phyloP scores from a whole-genome alignment of 306 rosid genomes.

The Senna tora region DNA sequence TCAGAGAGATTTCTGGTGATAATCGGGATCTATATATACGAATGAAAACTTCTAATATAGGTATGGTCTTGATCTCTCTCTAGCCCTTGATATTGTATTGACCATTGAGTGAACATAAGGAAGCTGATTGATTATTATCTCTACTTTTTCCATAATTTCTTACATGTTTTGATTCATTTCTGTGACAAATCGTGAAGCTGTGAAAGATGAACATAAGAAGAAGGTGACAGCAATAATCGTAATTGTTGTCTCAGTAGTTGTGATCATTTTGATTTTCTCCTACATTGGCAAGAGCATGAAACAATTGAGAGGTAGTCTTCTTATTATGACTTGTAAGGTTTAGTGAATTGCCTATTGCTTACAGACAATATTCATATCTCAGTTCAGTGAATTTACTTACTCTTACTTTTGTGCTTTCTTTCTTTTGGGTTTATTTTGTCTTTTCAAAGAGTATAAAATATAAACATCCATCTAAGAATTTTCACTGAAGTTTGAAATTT shows the following conservation, averaged over 20 bases:
- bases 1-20: slow-evolving; percentile 31
- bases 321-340: slow-evolving; percentile 7
- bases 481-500: background rate
- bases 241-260: slow-evolving; percentile 16
- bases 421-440: background rate
- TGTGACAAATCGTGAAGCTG: slow-evolving; percentile 31
- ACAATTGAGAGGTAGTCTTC: slow-evolving; percentile 37
- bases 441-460: background rate
- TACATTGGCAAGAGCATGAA: slow-evolving; percentile 30
- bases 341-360: slow-evolving; percentile 1
- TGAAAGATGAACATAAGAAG: background rate
- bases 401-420: no score
- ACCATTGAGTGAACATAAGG: background rate
- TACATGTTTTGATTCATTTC: slow-evolving; percentile 13
- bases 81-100: background rate
- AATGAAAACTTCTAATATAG: slow-evolving; percentile 38
- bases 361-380: background rate
- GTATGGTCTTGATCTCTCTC: slow-evolving; percentile 35
- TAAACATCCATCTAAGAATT: slow-evolving; percentile 14
- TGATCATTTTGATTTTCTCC: slow-evolving; percentile 32
- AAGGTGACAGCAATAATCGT: slow-evolving; percentile 33
- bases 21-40: slow-evolving; percentile 51
- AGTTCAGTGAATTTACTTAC: background rate
- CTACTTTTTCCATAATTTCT: background rate
- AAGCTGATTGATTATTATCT: slow-evolving; percentile 11